Evolutionary conservation across 768 basidiomycete species (phyloP), one percentile per base, ranked within the genome.

Genomic region (Leccinum subtestaceum): DNA sequence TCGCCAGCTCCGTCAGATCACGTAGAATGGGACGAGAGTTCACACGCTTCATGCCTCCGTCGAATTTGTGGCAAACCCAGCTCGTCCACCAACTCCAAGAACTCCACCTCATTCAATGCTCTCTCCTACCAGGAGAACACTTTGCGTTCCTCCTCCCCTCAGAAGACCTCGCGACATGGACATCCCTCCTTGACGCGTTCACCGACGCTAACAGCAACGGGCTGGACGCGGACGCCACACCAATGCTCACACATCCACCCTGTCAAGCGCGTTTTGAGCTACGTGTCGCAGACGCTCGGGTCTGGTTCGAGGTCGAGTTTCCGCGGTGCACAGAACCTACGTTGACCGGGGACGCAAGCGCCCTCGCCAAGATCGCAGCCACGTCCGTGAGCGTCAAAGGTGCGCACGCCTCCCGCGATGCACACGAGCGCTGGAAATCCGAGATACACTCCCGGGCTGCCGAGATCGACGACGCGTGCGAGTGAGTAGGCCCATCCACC

Each of bases 91-190:
- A 76, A 38, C 69, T 79, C 40, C 68, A 83, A 67, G 87, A 91
- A 65, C 69, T 89, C 0, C 78, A 83, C 49, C 73, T 91, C 40
- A 80, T 91, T 25, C 75, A 72, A 56, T 83, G 78, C 38, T 88
- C 88, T 0, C 77, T 91, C 2, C 76, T 91, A 11, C 85, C 86
- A 0, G 81, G 77, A 5, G 89, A 91, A 74, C 31, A 65, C 3
- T 65, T 87, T 47, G 53, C 68, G 0, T 84, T 86, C 54, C 29
- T 67, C 3, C 63, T 71, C 3, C 43, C 67, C 2, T 58, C 76
- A 3, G 77, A 80, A 5, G 77, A 81, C 49, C 58, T 70, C 21
- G 65, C 67, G 8, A 25, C 45, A 31, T 79, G 78, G 78, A 40
- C 59, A 4, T 59, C 61, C 11, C 58, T 73, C 9, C 62, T 77